These are phyloP conservation scores for Mrakia hoshinonis DNA, from an alignment of 768 basidiomycete species.

Conservation along the genomic window DNA sequence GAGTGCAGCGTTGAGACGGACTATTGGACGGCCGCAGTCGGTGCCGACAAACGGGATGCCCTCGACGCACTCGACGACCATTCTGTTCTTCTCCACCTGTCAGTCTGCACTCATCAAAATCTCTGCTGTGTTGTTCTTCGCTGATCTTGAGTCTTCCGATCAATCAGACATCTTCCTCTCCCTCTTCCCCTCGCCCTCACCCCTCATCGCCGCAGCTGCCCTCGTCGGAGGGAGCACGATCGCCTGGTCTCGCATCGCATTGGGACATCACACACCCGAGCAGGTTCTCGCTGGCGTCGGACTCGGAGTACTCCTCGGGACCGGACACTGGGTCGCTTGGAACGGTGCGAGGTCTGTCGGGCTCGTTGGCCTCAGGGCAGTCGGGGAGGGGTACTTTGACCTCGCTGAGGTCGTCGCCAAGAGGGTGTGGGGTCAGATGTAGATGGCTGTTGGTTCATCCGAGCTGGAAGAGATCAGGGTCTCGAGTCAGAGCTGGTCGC, in stretches of 20 bases:
- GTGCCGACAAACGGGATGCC: conserved; percentile 46
- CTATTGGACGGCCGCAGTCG: conserved; percentile 14
- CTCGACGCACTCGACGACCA: conserved; percentile 44
- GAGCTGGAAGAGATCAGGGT: not conserved
- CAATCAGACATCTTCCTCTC: conserved; percentile 33
- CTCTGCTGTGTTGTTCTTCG: no score
- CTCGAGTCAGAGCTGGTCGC: not conserved
- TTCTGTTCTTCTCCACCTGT: conserved; percentile 41
- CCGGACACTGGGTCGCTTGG: conserved; percentile 10
- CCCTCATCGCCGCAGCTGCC: not conserved
- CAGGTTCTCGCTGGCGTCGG: conserved; percentile 20
- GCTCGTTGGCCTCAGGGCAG: not conserved
- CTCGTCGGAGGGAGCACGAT: not conserved
- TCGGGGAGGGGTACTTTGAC: conserved; percentile 16
- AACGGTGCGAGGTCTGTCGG: not conserved
- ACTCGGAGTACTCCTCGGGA: not conserved
- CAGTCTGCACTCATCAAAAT: no score
- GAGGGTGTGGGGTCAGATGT: conserved; percentile 11
- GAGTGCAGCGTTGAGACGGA: not conserved
- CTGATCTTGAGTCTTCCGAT: no score
- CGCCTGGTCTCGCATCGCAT: conserved; percentile 9
- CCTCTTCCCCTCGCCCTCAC: conserved; percentile 32
- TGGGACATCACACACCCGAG: conserved; percentile 15
- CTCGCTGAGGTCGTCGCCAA: conserved; percentile 5
- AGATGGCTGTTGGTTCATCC: not conserved